Evolutionary conservation across 1,284 basidiomycete species (phyloP), one percentile per base, ranked within the genome.

Genomic region (Apiotrichum domesticum): DNA sequence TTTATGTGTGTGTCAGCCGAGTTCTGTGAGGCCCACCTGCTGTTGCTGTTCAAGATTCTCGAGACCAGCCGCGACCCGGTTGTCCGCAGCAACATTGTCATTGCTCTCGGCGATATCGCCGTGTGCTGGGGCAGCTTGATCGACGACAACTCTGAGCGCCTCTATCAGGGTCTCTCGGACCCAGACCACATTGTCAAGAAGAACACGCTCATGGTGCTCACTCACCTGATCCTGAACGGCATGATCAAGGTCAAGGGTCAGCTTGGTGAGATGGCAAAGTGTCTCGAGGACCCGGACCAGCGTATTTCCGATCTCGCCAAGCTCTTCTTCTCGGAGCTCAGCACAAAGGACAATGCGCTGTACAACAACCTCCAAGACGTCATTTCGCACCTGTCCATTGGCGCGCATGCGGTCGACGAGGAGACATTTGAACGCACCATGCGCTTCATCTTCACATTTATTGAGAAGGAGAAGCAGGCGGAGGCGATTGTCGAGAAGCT

Each of bases 201-300:
- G 81, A 97, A 98, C 77, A 97, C 95, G 45, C 82, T 98, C 50
- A 98, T 98, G 95, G 95, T 98, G 48, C 81, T 98, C 58, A 98
- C 95, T 3, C 94, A 98, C 76, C 78, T 98, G 61, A 98, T 98
- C 70, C 78, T 98, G 61, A 98, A 98, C 70, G 95, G 95, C 1
- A 98, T 98, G 95, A 91, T 97, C 80, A 98, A 98, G 76, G 95
- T 98, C 70, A 98, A 98, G 77, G 96, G 96, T 1, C 95, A 98
- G 74, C 80, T 98, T 3, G 95, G 96, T 37, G 96, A 98, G 80
- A 97, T 99, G 93, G 96, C 95, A 37, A 99, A 98, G 78, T 98
- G 95, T 70, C 78, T 98, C 21, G 92, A 98, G 75, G 94, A 98
- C 76, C 80, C 84, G n/a, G 95, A 98, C 62, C 81, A 81, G 56